Base-by-base conservation (phyloP, 768 basidiomycete genomes). In the Boletus huronensis region DNA sequence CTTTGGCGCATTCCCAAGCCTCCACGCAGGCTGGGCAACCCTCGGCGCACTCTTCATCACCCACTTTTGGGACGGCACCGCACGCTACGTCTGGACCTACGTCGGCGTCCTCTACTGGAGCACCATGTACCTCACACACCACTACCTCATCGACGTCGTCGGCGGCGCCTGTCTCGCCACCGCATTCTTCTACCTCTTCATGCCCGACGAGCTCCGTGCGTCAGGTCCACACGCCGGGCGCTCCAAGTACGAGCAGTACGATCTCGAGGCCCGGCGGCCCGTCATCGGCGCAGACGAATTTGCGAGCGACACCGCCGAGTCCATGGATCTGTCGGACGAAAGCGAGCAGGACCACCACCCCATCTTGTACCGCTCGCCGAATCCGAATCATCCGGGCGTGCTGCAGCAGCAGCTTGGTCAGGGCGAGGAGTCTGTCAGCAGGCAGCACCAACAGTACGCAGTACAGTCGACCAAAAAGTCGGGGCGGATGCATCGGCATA, bases 111-210 rank as follows among this genome's bases (percentile, higher is more conserved):
- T 99, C 5, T 98, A 96, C 70, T 99, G 97, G 97, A 87, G 91
- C 10, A 98, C 96, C 23, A 98, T 98, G 96, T 98, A 96, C 76
- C 87, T 96, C 64, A 92, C 91, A 4, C 93, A 97, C 72, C 96
- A 98, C 75, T 98, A 98, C 77, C 88, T 99, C 66, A 94, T 99
- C 74, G 97, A 99, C 67, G 91, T 98, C 67, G 91, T 93, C 46
- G 90, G 86, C 10, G 97, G 97, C 14, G 91, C 89, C 0, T 96
- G 94, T 67, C 81, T 99, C 58, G 88, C 95, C 44, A 86, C 88
- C 35, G 80, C 82, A 19, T 86, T 82, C 64, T 98, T 98, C 79
- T 98, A 93, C 75, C 64, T 90, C 59, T 87, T 86, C 73, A 84
- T 98, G 64, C 93, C 94, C 0, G 84, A 88, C 58, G 85, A 88